Conservation (phyloP, 1,284 basidiomycete genomes). For the Macrocystidia cucumis region DNA sequence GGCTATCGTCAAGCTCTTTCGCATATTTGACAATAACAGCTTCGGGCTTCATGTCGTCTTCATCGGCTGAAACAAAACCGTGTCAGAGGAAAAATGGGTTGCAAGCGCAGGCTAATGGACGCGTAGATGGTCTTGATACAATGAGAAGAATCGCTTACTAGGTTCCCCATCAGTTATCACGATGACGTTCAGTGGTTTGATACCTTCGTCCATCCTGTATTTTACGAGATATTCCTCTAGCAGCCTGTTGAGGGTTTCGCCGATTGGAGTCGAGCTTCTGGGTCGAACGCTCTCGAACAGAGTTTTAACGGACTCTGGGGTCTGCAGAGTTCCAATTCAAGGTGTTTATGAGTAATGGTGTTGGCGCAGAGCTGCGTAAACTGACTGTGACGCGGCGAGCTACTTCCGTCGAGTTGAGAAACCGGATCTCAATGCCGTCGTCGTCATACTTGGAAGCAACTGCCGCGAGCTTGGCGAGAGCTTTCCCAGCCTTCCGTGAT, state of each 20-base stretch:
- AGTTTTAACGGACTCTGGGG: slow-evolving; percentile 10
- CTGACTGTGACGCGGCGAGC: slow-evolving; percentile 4
- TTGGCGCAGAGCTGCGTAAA: not conserved
- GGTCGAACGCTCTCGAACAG: slow-evolving; percentile 32
- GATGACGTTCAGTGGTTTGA: slow-evolving; percentile 42
- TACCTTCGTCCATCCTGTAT: slow-evolving; percentile 22
- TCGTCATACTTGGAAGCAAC: slow-evolving; percentile 9
- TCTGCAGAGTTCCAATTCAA: slow-evolving; percentile 8
- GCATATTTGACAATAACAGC: slow-evolving; percentile 40
- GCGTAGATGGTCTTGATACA: too few species aligned
- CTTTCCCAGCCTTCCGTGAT: slow-evolving; percentile 33
- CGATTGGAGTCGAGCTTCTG: slow-evolving; percentile 33
- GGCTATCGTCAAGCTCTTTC: slow-evolving; percentile 33
- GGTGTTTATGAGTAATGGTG: not conserved
- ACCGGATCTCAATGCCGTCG: slow-evolving; percentile 12
- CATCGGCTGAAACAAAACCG: slow-evolving; percentile 5
- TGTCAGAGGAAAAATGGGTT: not conserved
- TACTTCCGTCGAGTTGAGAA: slow-evolving; percentile 7
- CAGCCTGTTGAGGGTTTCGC: slow-evolving; percentile 29
- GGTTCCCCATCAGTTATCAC: slow-evolving; percentile 44
- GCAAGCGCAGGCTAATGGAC: too few species aligned
- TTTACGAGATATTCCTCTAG: slow-evolving; percentile 27
- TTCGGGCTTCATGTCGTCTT: slow-evolving; percentile 23
- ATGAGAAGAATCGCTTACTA: too few species aligned
- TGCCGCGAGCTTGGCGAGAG: slow-evolving; percentile 6